These are phyloP conservation scores for Beta vulgaris DNA, from an alignment of 148 eudicot genomes.

Conservation along the genomic window DNA sequence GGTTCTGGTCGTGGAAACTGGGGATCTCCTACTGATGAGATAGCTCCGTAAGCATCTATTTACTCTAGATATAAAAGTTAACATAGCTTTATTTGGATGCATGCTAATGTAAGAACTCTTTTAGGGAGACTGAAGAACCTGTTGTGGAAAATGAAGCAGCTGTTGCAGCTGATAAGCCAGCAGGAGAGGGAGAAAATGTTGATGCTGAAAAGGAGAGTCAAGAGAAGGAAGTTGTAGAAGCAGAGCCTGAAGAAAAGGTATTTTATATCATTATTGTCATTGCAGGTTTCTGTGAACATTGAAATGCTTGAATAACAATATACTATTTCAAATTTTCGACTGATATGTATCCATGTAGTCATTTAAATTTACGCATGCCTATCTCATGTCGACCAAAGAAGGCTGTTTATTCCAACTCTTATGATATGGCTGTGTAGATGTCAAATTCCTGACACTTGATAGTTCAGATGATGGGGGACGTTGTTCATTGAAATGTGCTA, in stretches of 20 bases:
- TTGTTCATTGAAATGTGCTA: no score
- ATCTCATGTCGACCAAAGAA: no score
- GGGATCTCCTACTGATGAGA: slow-evolving; percentile 76
- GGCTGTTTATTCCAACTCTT: no score
- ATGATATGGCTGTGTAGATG: no score
- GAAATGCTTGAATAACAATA: neutral
- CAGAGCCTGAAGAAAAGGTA: slow-evolving; percentile 59
- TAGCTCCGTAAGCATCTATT: slow-evolving; percentile 49
- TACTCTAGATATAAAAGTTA: neutral
- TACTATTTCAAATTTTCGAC: neutral
- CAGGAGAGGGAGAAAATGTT: slow-evolving; percentile 41
- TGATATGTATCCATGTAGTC: neutral
- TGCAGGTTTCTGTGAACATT: neutral
- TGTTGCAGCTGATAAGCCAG: slow-evolving; percentile 45
- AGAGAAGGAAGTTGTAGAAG: slow-evolving; percentile 45
- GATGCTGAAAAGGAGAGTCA: slow-evolving; percentile 47
- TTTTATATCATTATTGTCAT: neutral
- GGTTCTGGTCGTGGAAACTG: slow-evolving; percentile 91
- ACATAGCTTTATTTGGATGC: neutral
- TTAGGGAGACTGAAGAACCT: slow-evolving; percentile 49
- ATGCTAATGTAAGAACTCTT: neutral
- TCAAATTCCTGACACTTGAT: no score
- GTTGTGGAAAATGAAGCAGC: slow-evolving; percentile 38
- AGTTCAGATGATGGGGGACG: no score
- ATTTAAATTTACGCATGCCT: neutral